Base-by-base conservation (phyloP, 2,329 filamentous ascomycete species). In the Colletotrichum tofieldiae region DNA sequence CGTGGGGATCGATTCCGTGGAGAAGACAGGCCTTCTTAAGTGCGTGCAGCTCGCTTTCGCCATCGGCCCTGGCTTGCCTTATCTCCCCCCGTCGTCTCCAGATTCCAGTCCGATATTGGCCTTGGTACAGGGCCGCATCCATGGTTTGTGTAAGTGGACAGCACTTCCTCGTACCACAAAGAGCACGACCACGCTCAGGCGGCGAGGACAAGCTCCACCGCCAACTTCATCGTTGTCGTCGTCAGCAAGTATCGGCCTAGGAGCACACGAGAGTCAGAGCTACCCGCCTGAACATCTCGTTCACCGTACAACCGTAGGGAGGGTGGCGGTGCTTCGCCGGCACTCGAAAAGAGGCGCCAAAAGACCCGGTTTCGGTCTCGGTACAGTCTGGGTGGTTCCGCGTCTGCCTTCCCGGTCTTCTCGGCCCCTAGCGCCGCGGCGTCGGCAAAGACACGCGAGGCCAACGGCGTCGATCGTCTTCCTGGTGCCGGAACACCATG, bases 21-120 rank as follows among this genome's bases (percentile, higher is more conserved):
- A 54, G 49, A 37, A 26, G 41, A 51, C 68, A 68, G 68, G 51
- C 65, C 52, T 45, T n/a, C 41, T 56, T 61, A 71, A 71, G 64
- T 67, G 56, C 41, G 43, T 71, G 68, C 68, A 71, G 68, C 64
- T 63, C 56, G 64, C 68, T 71, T 61, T 71, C 49, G 56, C 51
- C 29, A 26, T 56, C 56, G n/a, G 32, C 41, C 41, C 45, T 56
- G 52, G 54, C 52, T 43, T 39, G 12, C n/a, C 52, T n/a, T 56
- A 12, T 41, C 58, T 52, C 29, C n/a, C 26, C 39, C 60, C 18
- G n/a, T 41, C 35, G n/a, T 55, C 60, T 56, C 39, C 51, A 56
- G 41, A 56, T 49, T 23, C 23, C 32, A 32, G 58, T 63, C 29
- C 37, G 58, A 63, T 54, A 37, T 32, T 63, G 41, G 20, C 49